These are phyloP conservation scores for Solanum bulbocastanum DNA, from an alignment of 257 asterid species.

Conservation along the genomic window DNA sequence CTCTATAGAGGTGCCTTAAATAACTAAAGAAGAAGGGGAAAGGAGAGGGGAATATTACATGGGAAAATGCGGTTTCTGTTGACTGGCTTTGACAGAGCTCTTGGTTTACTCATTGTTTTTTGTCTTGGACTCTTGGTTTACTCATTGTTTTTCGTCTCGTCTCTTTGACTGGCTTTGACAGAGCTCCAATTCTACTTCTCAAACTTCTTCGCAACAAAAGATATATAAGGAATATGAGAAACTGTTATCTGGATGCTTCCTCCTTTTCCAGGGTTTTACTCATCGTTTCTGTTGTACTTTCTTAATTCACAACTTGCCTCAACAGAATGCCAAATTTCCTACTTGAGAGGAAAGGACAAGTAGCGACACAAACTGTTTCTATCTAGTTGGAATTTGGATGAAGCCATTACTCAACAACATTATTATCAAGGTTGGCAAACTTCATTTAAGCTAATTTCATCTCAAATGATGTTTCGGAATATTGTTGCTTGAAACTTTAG, in stretches of 20 bases:
- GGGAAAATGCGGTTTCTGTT: no score
- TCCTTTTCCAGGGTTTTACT: neutral
- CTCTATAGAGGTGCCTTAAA: neutral
- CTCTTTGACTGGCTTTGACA: neutral
- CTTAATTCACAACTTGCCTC: neutral
- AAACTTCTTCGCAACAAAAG: neutral
- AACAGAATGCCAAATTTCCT: neutral
- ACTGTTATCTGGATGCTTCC: neutral
- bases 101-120: no score
- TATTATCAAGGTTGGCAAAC: neutral
- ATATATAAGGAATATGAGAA: neutral
- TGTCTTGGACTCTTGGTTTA: neutral
- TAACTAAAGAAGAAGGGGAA: neutral
- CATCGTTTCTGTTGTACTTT: neutral
- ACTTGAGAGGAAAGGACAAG: neutral
- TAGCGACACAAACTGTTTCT: neutral
- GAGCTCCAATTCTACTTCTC: neutral
- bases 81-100: no score
- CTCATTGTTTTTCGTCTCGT: neutral
- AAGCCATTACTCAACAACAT: neutral
- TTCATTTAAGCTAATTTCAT: neutral
- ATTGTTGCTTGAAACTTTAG: neutral
- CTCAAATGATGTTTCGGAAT: neutral
- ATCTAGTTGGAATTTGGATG: neutral
- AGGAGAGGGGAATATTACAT: neutral